Base-by-base conservation (phyloP, 345 rosid species). In the Salix viminalis region DNA sequence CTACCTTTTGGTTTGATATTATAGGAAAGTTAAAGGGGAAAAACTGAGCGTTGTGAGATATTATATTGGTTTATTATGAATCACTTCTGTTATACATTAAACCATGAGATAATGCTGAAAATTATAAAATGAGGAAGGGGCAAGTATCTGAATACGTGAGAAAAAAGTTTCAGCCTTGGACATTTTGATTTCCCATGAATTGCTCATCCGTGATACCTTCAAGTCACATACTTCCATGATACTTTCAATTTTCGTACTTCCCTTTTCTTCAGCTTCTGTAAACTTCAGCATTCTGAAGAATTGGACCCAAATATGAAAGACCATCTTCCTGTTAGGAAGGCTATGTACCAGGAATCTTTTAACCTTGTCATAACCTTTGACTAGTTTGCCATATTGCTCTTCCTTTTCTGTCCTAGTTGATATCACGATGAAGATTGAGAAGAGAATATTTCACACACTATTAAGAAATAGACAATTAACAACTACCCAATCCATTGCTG, bases 301-400 rank as follows among this genome's bases (percentile, higher is more conserved):
- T 44, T 62, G 74, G 62, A 73, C 62, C 71, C 66, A 26, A 56
- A 75, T 60, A 67, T 75, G 65, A 67, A 70, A 67, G 7, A 23
- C 46, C 46, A 61, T 64, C 79, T 60, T 36, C 60, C 13, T 13
- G 41, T 26, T 67, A 36, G 37, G 71, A 6, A 7, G 72, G 69
- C 58, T 73, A 71, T 77, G 65, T 84, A 8, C 48, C 28, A 50
- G 54, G 80, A 71, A 73, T 80, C 75, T 75, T 32, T 32, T 32
- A 32, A 32, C 34, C 34, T 32, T 32, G 34, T 32, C 34, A 32
- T 32, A 32, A 32, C 34, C 34, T 32, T 32, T 32, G 34, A 32
- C 34, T 32, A 32, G 34, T 2, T 3, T 32, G 4, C 34, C 34
- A 32, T 32, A 32, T 32, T 32, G 34, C 34, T 32, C 34, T 32